Evolutionary conservation across 805 yeast genomes (phyloP).

Genomic region (Candida ortonii): DNA sequence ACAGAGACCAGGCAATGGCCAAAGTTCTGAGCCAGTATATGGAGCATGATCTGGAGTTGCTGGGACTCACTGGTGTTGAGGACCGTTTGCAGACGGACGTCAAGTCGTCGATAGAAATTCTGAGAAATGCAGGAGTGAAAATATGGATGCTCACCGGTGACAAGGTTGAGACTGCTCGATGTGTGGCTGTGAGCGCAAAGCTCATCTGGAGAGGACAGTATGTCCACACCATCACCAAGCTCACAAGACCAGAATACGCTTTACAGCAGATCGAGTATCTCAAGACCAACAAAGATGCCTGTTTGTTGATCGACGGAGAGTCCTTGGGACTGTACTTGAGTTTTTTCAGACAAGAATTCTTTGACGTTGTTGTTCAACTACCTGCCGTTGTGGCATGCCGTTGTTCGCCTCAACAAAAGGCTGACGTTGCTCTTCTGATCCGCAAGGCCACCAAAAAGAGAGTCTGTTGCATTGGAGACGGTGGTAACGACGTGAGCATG

Average conservation of each 20-base stretch:
- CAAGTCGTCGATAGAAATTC: slow-evolving; percentile 83
- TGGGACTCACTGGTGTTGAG: slow-evolving; percentile 96
- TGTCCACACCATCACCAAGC: slow-evolving; percentile 78
- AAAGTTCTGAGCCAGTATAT: slow-evolving; percentile 62
- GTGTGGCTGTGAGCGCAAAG: slow-evolving; percentile 95
- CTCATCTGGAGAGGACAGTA: slow-evolving; percentile 91
- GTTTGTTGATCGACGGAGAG: slow-evolving; percentile 91
- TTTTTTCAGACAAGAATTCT: slow-evolving; percentile 67
- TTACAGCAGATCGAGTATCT: slow-evolving; percentile 72
- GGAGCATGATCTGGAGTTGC: slow-evolving; percentile 78
- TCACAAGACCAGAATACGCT: slow-evolving; percentile 63
- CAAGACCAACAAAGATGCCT: slow-evolving; percentile 58
- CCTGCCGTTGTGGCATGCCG: slow-evolving; percentile 98
- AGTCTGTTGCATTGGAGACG: slow-evolving; percentile 98
- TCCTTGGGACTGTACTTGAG: slow-evolving; percentile 70
- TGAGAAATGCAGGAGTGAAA: slow-evolving; percentile 94
- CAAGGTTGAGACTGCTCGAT: slow-evolving; percentile 96
- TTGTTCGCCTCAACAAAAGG: slow-evolving; percentile 98
- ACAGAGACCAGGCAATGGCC: slow-evolving; percentile 75
- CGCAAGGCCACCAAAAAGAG: slow-evolving; percentile 78
- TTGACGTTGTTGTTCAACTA: slow-evolving; percentile 67
- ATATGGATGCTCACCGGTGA: slow-evolving; percentile 99
- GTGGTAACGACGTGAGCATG: slow-evolving; percentile 99
- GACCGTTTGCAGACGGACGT: slow-evolving; percentile 91
- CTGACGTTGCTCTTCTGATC: slow-evolving; percentile 85